Evolutionary conservation across 2,329 filamentous ascomycete genomes (phyloP), one percentile per base, ranked within the genome.

Genomic region (Pyricularia pennisetigena): DNA sequence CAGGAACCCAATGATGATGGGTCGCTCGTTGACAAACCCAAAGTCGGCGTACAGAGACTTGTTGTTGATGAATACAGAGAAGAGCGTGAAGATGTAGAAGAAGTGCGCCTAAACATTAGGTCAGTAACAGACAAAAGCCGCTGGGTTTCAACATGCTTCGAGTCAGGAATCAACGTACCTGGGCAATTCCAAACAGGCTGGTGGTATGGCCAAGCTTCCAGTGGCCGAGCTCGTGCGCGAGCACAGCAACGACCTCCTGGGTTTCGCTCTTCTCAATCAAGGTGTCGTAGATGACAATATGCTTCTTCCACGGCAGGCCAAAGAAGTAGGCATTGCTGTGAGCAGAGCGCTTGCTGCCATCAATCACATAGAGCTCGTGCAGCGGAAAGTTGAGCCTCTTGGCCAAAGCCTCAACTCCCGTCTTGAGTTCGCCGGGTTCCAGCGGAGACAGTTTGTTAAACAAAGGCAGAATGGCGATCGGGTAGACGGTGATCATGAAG

Each of bases 251-350:
- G 59, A 99, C 94, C 79, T 99, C 95, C 75, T 95, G 86, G 4
- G 91, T 89, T 71, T 94, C 88, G 78, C 91, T 95, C 86, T 98
- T 97, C 80, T 97, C 94, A 71, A 99, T 93, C 71, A 99, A 82
- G 5, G 96, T 99, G 77, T 99, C 95, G 78, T 97, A 99, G 76
- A 99, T 96, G 75, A 99, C 95, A 82, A 99, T 99, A 83, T 98
- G 96, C 86, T 98, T 98, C 86, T 97, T 97, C 94, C 94, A 99
- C 61, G 95, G 95, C 68, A 99, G 86, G 70, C 95, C 95, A 74
- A 96, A 97, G 82, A 99, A 99, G 80, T 96, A 97, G 24, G 92
- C 72, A 76, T 97, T 97, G 81, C 90, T 93, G 81, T 97, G 92
- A 28, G 91, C 90, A 76, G 90, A 93, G 73, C 92, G 86, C 83